Evolutionary conservation across 805 yeast genomes (phyloP).

Genomic region (Wickerhamiella slavikovae): DNA sequence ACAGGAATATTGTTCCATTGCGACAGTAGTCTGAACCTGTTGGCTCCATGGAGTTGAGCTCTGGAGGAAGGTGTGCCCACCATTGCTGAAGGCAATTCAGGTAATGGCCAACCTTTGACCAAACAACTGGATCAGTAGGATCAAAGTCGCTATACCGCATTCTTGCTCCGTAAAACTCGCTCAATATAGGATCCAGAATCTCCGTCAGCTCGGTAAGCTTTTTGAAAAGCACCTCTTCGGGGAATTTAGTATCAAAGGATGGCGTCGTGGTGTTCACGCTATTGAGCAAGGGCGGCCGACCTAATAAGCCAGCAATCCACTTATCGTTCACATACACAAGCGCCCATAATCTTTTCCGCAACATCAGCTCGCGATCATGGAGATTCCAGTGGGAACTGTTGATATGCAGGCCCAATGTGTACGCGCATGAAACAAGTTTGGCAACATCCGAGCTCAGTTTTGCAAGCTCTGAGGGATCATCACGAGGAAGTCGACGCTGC

Average conservation of each 20-base stretch:
- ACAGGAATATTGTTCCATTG: constrained; percentile 16
- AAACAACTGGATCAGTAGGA: constrained; percentile 3
- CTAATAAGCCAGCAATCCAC: constrained; percentile 18
- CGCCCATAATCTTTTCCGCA: constrained; percentile 19
- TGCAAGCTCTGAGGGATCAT: constrained; percentile 15
- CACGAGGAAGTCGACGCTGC: constrained; percentile 15
- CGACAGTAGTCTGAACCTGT: constrained; percentile 12
- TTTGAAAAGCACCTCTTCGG: constrained; percentile 15
- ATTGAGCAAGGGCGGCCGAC: constrained; percentile 14
- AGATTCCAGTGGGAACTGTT: constrained; percentile 19
- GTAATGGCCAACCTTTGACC: constrained; percentile 7
- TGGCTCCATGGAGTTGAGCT: constrained; percentile 12
- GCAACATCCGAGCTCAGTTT: constrained; percentile 12
- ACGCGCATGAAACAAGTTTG: constrained; percentile 14
- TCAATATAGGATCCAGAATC: constrained; percentile 12
- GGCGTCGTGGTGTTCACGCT: constrained; percentile 3
- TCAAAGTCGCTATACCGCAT: constrained; percentile 6
- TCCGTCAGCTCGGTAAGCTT: constrained; percentile 12
- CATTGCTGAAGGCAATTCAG: constrained; percentile 10
- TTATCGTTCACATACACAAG: constrained; percentile 18
- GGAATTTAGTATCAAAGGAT: constrained; percentile 10
- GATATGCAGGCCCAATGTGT: constrained; percentile 17
- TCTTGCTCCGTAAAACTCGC: constrained; percentile 10
- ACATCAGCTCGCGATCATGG: constrained; percentile 14
- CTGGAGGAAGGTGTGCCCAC: constrained; percentile 12